Conservation (phyloP, 108 stramenopile genomes). For the Nannochloropsis gaditana region DNA sequence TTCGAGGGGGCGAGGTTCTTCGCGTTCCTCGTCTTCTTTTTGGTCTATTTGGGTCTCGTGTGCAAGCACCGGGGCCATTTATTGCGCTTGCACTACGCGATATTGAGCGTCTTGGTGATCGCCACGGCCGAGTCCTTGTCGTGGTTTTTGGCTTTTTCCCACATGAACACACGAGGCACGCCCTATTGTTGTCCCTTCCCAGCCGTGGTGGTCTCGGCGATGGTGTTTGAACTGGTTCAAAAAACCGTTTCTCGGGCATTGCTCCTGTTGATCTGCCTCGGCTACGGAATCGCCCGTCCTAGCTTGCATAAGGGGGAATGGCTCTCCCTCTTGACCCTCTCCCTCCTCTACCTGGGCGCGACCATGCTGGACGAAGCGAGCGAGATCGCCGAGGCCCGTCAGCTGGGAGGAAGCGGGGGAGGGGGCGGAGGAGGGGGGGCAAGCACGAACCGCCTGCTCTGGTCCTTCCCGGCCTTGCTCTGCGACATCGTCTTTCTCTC, state of each 20-base stretch:
- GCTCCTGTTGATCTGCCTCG: conserved; percentile 45
- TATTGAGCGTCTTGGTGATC: conserved; percentile 38
- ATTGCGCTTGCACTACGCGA: conserved; percentile 39
- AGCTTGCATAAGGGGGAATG: conserved; percentile 41
- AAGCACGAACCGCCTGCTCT: conserved; percentile 1
- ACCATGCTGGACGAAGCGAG: conserved; percentile 19
- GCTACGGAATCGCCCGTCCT: conserved; percentile 45
- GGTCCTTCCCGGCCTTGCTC: conserved; percentile 19
- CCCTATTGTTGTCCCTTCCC: conserved; percentile 51
- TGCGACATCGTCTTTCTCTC: conserved; percentile 28
- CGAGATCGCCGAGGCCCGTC: conserved; percentile 18
- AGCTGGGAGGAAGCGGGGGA: not conserved
- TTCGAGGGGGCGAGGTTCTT: conserved; percentile 40
- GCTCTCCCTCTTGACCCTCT: conserved; percentile 31
- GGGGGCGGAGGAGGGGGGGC: not conserved
- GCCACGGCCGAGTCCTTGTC: conserved; percentile 34
- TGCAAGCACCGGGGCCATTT: conserved; percentile 28
- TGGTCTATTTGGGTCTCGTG: conserved; percentile 26
- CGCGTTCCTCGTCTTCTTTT: conserved; percentile 23
- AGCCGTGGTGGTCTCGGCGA: conserved; percentile 33
- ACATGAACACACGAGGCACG: conserved; percentile 36
- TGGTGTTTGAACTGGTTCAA: conserved; percentile 39
- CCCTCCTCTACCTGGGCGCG: conserved; percentile 26
- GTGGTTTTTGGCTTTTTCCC: conserved; percentile 38
- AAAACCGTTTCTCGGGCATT: conserved; percentile 34